Percentiles rank a stretch among this genome's conserved stretches.
Evolutionary conservation across 441 rosid species (phyloP).

Genomic region (Flueggea neowawraea): DNA sequence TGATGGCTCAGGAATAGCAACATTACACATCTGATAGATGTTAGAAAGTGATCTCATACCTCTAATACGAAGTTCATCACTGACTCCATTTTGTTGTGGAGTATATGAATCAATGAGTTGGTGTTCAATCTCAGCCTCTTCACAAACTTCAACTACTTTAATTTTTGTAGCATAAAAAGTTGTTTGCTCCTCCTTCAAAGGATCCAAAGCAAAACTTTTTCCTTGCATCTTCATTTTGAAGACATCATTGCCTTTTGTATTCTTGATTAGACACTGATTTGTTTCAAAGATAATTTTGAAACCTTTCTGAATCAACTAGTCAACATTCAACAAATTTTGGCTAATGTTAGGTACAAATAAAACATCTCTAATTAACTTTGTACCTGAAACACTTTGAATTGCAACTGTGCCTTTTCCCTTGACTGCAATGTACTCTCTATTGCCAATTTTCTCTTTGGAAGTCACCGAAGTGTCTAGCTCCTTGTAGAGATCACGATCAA

Average conservation of each 20-base stretch:
- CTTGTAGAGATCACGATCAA: neutral
- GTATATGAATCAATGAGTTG: too few relatives aligned
- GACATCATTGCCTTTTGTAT: neutral
- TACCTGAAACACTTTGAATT: neutral
- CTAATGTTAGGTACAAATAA: slow-evolving; percentile 6
- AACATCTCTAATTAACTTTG: neutral
- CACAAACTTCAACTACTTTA: neutral
- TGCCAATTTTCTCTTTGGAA: slow-evolving; percentile 6
- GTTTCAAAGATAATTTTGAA: slow-evolving; percentile 6
- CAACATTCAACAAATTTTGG: slow-evolving; percentile 10
- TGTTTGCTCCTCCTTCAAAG: neutral
- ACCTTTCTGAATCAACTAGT: slow-evolving; percentile 2
- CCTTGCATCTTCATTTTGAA: slow-evolving; percentile 5
- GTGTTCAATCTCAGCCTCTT: too few relatives aligned
- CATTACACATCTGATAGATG: too few relatives aligned
- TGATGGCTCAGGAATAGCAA: too few relatives aligned
- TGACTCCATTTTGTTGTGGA: too few relatives aligned
- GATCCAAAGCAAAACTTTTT: neutral
- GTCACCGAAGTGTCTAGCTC: neutral
- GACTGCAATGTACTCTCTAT: neutral
- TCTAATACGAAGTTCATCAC: too few relatives aligned
- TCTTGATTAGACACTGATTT: neutral
- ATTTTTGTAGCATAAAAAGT: neutral
- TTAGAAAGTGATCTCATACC: too few relatives aligned
- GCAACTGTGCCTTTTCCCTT: slow-evolving; percentile 7